Base-by-base conservation (phyloP, 192 early-diverging fungal species). In the Coemansia pectinata region DNA sequence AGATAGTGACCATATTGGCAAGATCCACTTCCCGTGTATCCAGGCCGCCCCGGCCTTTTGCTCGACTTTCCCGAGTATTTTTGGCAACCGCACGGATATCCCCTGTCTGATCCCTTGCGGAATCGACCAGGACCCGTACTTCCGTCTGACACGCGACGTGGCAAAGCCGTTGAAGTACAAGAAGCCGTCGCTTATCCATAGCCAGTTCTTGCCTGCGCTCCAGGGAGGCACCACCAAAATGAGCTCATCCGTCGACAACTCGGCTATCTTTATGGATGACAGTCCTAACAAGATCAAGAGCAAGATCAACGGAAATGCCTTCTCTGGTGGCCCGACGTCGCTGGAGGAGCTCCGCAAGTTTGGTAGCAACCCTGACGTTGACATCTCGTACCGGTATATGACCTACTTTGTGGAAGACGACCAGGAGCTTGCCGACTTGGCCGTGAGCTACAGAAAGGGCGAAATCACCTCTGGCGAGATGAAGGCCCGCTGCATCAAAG, bases 101-200 rank as follows among this genome's bases (percentile, higher is more conserved):
- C 96, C 97, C 5, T 95, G 94, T 76, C 84, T 99, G 84, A 98
- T 99, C 69, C 97, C 97, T 25, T 98, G 96, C 72, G 96, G 95
- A 48, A 96, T 99, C 75, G 97, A 99, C 78, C 97, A 99, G 81
- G 97, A 99, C 74, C 97, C 97, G 57, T 99, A 99, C 85, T 99
- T 99, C 88, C 89, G 97, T 7, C 83, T 99, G 50, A 97, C 97
- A 0, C 90, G 97, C 65, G 97, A 99, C 82, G 95, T 96, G 5
- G 91, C 95, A 15, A 87, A 86, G 64, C 90, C 86, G 55, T 87
- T 99, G 40, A 98, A 98, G 87, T 96, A 96, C 85, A 95, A 91
- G 39, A 99, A 99, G 76, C 97, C 97, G 1, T 75, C 92, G 19
- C 84, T 98, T 63, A 91, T 99, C 70, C 96, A 99, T 74, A 86